Conservation (phyloP, 2,329 filamentous ascomycete genomes). For the Ceratocystiopsis minuta region DNA sequence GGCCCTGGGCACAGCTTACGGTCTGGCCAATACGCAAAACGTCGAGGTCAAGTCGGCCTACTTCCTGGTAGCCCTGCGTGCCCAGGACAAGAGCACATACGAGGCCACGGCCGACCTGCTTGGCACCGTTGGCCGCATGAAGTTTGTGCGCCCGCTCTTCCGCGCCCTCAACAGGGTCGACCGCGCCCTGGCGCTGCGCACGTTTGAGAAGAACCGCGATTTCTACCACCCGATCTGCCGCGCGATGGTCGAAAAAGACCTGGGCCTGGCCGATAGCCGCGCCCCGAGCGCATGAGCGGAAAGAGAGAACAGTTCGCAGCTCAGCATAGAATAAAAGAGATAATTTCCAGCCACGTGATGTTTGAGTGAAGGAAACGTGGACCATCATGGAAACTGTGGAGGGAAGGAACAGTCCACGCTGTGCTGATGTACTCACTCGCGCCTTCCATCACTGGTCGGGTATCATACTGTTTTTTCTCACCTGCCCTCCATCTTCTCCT, state of each 20-base stretch:
- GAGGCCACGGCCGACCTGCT: constrained; percentile 55
- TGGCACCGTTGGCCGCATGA: constrained; percentile 80
- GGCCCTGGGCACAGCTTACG: constrained; percentile 58
- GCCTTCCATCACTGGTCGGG: too few relatives aligned
- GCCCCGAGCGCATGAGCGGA: too few relatives aligned
- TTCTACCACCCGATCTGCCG: constrained; percentile 95
- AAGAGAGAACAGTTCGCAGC: too few relatives aligned
- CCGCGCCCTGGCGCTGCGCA: constrained; percentile 54
- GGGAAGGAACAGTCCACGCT: too few relatives aligned
- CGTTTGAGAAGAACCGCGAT: constrained; percentile 71
- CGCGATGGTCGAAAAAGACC: constrained; percentile 71
- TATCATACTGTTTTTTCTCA: too few relatives aligned
- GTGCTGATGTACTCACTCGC: too few relatives aligned
- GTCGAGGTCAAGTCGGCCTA: constrained; percentile 73
- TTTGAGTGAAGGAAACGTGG: too few relatives aligned
- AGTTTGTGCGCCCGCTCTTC: constrained; percentile 82
- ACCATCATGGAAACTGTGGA: too few relatives aligned
- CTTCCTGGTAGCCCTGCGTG: constrained; percentile 60
- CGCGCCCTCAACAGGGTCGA: constrained; percentile 59
- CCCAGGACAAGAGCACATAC: constrained; percentile 52
- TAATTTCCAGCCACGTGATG: too few relatives aligned
- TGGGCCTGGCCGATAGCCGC: constrained; percentile 23
- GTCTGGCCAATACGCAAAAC: constrained; percentile 57
- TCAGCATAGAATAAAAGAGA: too few relatives aligned
- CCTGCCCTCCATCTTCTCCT: too few relatives aligned